phyloP scores from a whole-genome alignment of 1,284 basidiomycete species.

The Marasmius tenuissimus region DNA sequence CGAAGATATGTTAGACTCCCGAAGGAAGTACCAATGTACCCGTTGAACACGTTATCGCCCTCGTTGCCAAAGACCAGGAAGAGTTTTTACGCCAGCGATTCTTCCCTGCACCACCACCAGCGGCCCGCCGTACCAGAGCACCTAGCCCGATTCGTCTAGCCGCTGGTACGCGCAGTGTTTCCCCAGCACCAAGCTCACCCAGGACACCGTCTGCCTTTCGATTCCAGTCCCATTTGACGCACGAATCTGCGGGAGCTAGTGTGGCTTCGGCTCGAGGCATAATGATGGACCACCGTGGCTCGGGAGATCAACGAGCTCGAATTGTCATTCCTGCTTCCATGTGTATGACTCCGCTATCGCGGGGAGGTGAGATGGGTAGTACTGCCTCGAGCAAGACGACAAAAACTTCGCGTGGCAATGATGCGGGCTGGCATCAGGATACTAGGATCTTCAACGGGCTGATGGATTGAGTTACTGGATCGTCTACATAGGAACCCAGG shows the following conservation, averaged over 20 bases:
- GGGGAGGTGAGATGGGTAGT: no score
- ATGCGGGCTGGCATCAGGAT: no score
- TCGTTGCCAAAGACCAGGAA: constrained; percentile 31
- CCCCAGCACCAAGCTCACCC: background rate
- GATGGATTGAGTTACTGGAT: background rate
- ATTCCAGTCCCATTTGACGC: background rate
- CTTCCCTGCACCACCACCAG: background rate
- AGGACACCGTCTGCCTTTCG: background rate
- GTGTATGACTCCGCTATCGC: background rate
- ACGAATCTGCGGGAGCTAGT: background rate
- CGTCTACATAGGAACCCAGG: no score
- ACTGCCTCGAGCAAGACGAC: no score
- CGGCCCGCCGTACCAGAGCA: background rate
- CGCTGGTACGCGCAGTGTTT: background rate
- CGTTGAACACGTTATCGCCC: constrained; percentile 39
- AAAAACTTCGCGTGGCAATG: no score
- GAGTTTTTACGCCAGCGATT: constrained; percentile 22
- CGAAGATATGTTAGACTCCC: constrained; percentile 26
- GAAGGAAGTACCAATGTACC: constrained; percentile 40
- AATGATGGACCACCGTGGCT: background rate
- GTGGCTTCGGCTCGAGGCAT: background rate
- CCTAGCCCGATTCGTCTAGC: background rate
- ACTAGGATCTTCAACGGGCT: background rate
- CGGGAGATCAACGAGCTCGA: background rate
- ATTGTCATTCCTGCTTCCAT: background rate